These are phyloP conservation scores for Nannochloris sp. DNA, from an alignment of 139 green algal genomes.

Conservation along the genomic window DNA sequence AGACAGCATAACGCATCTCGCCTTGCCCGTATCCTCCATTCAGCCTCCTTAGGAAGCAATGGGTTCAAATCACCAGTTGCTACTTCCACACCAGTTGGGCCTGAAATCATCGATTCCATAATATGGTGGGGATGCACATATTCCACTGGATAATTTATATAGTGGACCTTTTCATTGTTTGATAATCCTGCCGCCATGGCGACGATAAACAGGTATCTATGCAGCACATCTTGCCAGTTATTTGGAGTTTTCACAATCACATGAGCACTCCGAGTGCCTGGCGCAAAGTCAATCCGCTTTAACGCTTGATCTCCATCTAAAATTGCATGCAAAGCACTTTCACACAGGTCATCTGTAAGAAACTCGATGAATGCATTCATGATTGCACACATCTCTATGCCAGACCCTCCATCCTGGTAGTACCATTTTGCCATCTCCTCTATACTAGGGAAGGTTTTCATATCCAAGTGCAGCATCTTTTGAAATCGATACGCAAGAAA, in stretches of 20 bases:
- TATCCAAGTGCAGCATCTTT: constrained; percentile 31
- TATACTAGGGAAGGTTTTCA: constrained; percentile 10
- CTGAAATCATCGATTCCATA: not conserved
- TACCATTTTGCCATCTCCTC: not conserved
- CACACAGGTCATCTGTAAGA: not conserved
- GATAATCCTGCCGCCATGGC: not conserved
- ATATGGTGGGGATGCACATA: not conserved
- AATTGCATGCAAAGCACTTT: not conserved
- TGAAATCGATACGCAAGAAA: constrained; percentile 45
- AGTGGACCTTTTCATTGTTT: not conserved
- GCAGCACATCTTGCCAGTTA: not conserved
- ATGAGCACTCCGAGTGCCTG: not conserved
- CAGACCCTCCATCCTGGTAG: not conserved
- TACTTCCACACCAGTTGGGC: not conserved
- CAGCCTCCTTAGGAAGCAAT: not conserved
- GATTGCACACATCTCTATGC: not conserved
- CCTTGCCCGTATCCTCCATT: not conserved
- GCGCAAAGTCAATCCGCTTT: not conserved
- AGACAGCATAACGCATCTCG: not conserved
- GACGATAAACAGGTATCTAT: not conserved
- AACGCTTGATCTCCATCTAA: not conserved
- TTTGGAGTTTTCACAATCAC: not conserved
- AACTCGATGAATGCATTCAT: not conserved
- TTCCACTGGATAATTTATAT: not conserved
- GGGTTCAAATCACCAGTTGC: not conserved